A percentile compares a stretch with the other conserved stretches of the same genome.
Evolutionary conservation across 768 basidiomycete species (phyloP).

Genomic region (Leccinellum rugosiceps): DNA sequence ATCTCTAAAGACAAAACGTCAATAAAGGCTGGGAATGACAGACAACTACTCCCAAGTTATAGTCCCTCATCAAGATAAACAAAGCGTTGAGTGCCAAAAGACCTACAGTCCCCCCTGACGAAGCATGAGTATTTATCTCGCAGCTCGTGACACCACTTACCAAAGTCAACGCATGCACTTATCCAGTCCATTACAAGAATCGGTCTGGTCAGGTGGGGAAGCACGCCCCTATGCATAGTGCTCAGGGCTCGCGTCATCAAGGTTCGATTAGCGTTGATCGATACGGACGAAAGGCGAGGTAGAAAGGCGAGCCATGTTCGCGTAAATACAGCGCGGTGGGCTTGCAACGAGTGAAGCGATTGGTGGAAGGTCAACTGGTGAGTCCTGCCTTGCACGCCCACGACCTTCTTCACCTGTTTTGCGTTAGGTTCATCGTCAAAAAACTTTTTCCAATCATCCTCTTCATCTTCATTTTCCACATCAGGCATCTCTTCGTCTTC

Average conservation of each 20-base stretch:
- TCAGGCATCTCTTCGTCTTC: constrained; percentile 32
- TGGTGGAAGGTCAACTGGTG: constrained; percentile 72
- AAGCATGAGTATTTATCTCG: neutral
- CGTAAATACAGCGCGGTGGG: constrained; percentile 80
- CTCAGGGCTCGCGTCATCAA: constrained; percentile 60
- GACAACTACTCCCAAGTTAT: constrained; percentile 72
- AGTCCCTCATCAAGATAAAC: constrained; percentile 86
- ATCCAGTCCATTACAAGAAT: constrained; percentile 92
- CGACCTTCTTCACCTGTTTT: constrained; percentile 35
- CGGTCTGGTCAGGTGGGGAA: constrained; percentile 79
- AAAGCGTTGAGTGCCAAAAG: constrained; percentile 88
- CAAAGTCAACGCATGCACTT: constrained; percentile 76
- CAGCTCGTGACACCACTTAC: constrained; percentile 36
- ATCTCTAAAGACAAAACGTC: constrained; percentile 52
- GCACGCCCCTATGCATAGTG: constrained; percentile 77
- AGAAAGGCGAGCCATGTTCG: constrained; percentile 75
- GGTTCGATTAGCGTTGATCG: constrained; percentile 29
- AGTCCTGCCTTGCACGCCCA: constrained; percentile 43
- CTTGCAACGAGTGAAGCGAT: constrained; percentile 69
- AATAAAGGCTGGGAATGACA: neutral
- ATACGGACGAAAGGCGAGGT: constrained; percentile 48
- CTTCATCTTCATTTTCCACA: constrained; percentile 41
- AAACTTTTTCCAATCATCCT: constrained; percentile 74
- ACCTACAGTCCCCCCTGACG: constrained; percentile 74
- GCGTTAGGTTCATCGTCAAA: constrained; percentile 61